phyloP scores from a whole-genome alignment of 2,329 filamentous ascomycete genomes.

The Verticillium longisporum region DNA sequence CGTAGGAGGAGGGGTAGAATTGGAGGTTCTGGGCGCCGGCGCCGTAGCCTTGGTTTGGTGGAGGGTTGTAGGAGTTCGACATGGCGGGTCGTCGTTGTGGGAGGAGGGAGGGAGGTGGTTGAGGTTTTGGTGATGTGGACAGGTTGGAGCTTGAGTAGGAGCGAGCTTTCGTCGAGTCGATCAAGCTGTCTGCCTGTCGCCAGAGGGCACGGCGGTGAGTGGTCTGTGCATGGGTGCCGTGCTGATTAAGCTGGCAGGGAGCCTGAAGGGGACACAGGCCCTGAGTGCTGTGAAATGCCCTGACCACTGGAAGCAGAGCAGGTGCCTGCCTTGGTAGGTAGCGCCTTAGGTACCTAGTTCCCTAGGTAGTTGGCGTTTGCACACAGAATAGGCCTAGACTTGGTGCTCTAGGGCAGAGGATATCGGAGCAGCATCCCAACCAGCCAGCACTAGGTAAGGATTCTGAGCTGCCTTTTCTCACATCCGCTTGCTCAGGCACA shows the following conservation, averaged over 20 bases:
- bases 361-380: too few relatives aligned
- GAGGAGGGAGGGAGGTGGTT: not conserved
- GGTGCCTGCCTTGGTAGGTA: too few relatives aligned
- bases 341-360: too few relatives aligned
- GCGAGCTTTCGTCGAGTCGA: not conserved
- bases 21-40: slow-evolving; percentile 81
- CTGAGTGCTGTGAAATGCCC: too few relatives aligned
- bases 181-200: not conserved
- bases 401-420: too few relatives aligned
- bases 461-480: too few relatives aligned
- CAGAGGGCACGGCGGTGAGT: not conserved
- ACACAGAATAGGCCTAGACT: too few relatives aligned
- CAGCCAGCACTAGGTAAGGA: too few relatives aligned
- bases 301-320: too few relatives aligned
- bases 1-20: slow-evolving; percentile 89
- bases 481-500: too few relatives aligned
- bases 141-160: slow-evolving; percentile 6
- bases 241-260: not conserved
- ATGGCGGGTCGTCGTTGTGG: slow-evolving; percentile 18
- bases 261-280: too few relatives aligned
- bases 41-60: slow-evolving; percentile 30
- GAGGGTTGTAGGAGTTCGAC: slow-evolving; percentile 42
- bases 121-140: slow-evolving; percentile 5
- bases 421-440: too few relatives aligned
- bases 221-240: not conserved